Percentiles rank a stretch among this genome's conserved stretches.
Evolutionary conservation across 345 rosid genomes (phyloP).

Genomic region (Lenwebbia sp.): DNA sequence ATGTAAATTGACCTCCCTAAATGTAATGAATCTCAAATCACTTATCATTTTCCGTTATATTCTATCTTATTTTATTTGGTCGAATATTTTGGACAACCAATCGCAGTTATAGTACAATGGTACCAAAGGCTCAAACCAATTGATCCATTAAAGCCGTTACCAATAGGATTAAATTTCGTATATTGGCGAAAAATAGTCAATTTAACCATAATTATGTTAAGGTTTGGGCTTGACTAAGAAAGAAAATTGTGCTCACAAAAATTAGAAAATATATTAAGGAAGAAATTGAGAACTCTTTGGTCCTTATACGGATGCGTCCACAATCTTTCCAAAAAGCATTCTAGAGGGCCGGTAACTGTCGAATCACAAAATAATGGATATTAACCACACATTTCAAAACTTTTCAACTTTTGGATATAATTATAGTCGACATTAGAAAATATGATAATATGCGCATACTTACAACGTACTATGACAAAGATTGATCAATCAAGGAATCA

Average conservation of each 20-base stretch:
- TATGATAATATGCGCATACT: no score
- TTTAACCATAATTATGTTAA: not conserved
- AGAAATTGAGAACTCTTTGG: not conserved
- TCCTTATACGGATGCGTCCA: not conserved
- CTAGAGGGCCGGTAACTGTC: not conserved
- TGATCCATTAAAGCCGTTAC: not conserved
- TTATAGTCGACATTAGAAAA: not conserved
- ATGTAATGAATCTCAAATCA: not conserved
- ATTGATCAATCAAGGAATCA: not conserved
- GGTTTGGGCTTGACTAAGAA: not conserved
- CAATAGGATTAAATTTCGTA: not conserved
- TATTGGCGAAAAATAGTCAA: not conserved
- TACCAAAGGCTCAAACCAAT: not conserved
- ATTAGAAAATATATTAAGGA: not conserved
- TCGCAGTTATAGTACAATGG: not conserved
- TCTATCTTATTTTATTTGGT: not conserved
- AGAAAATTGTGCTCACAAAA: not conserved
- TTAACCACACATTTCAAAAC: not conserved
- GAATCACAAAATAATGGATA: not conserved
- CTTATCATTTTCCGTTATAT: not conserved
- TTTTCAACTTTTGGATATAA: not conserved
- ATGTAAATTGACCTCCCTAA: not conserved
- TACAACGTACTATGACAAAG: not conserved
- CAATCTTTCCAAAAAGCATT: not conserved
- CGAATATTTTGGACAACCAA: not conserved